These are phyloP conservation scores for Kalmanozyma brasiliensis DNA, from an alignment of 1,284 basidiomycete genomes.

Conservation along the genomic window DNA sequence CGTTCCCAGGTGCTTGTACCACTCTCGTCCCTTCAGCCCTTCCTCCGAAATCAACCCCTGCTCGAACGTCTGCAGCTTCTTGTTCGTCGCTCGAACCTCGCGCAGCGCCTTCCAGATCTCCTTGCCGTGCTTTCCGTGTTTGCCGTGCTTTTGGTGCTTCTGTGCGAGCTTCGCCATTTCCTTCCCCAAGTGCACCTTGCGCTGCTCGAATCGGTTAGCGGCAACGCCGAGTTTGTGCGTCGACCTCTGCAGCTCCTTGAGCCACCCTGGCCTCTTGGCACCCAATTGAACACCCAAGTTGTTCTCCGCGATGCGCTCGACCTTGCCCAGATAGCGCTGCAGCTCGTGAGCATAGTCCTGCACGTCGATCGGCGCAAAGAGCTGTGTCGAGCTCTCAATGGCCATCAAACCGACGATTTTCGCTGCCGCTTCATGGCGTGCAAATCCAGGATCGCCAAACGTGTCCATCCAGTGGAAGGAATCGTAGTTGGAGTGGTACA, in stretches of 20 bases:
- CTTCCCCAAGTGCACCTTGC: conserved; percentile 16
- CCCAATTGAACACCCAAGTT: conserved; percentile 16
- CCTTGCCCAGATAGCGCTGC: conserved; percentile 41
- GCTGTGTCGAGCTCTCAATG: conserved; percentile 75
- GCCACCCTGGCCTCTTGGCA: conserved; percentile 16
- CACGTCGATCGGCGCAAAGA: conserved; percentile 78
- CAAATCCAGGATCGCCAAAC: conserved; percentile 81
- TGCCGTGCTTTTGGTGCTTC: not conserved
- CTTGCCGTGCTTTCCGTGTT: conserved; percentile 10
- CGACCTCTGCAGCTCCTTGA: conserved; percentile 18
- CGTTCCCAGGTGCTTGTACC: conserved; percentile 86
- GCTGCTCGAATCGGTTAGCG: conserved; percentile 26
- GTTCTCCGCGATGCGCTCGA: conserved; percentile 34
- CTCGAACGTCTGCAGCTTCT: conserved; percentile 80
- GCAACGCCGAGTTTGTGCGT: conserved; percentile 26
- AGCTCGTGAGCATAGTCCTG: conserved; percentile 69
- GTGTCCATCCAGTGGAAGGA: conserved; percentile 78
- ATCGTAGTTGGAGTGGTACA: conserved; percentile 80
- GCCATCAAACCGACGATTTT: conserved; percentile 71
- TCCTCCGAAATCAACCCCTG: conserved; percentile 80
- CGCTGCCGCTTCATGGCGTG: conserved; percentile 77
- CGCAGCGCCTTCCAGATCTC: conserved; percentile 72
- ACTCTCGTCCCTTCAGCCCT: conserved; percentile 77
- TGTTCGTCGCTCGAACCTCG: conserved; percentile 77
- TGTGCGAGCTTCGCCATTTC: conserved; percentile 30